A percentile compares a stretch with the other conserved stretches of the same genome.
Evolutionary conservation across 2,329 filamentous ascomycete genomes (phyloP).

Genomic region (Massarina eburnea): DNA sequence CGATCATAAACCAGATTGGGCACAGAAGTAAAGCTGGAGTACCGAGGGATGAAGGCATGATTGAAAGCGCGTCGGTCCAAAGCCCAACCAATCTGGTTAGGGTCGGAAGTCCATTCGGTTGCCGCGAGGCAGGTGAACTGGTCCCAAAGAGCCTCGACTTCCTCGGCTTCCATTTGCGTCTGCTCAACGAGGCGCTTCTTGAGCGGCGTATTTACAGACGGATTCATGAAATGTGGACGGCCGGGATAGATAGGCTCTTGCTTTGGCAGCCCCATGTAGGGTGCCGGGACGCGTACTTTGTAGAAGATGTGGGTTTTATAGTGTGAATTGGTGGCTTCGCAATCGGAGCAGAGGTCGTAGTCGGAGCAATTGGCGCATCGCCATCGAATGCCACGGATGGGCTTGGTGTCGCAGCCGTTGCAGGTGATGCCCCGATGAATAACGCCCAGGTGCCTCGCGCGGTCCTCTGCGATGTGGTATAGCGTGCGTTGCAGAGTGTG

Average conservation of each 20-base stretch:
- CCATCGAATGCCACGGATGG: constrained; percentile 90
- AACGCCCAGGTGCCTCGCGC: constrained; percentile 73
- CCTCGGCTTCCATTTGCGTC: constrained; percentile 69
- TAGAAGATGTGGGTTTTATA: constrained; percentile 94
- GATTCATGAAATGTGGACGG: constrained; percentile 71
- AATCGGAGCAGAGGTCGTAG: constrained; percentile 92
- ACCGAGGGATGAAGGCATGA: constrained; percentile 83
- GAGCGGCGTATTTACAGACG: constrained; percentile 66
- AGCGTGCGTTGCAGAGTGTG: constrained; percentile 83
- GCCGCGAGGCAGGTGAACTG: constrained; percentile 95
- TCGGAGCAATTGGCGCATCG: constrained; percentile 95
- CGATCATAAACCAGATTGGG: constrained; percentile 93
- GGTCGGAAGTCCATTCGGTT: constrained; percentile 79
- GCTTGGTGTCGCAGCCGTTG: constrained; percentile 82
- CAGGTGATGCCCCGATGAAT: constrained; percentile 92
- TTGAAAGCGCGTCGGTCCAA: constrained; percentile 95
- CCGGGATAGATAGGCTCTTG: constrained; percentile 55
- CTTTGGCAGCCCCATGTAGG: constrained; percentile 74
- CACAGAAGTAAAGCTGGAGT: constrained; percentile 72
- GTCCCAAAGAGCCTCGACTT: constrained; percentile 92
- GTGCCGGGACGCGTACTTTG: constrained; percentile 88
- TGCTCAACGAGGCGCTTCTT: constrained; percentile 60
- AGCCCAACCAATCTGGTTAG: constrained; percentile 73
- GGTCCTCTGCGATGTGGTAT: constrained; percentile 92
- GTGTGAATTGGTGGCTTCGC: constrained; percentile 75